A percentile compares a stretch with the other conserved stretches of the same genome.
phyloP scores from a whole-genome alignment of 345 rosid genomes.

The Raphanus sativus region DNA sequence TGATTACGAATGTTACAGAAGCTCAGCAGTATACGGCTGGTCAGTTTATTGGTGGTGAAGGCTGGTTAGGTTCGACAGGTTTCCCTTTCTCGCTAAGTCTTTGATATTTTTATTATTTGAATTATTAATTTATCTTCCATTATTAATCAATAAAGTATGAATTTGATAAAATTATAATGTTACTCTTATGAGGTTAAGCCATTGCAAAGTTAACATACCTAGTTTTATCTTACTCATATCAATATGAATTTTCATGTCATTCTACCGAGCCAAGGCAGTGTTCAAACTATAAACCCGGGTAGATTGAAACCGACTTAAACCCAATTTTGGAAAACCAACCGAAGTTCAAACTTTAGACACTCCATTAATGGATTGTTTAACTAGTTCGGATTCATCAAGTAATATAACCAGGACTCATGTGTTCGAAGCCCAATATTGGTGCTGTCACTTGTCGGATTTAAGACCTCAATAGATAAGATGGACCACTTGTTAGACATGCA shows the following conservation, averaged over 20 bases:
- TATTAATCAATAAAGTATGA: not conserved
- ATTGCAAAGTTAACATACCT: not conserved
- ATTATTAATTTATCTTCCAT: not conserved
- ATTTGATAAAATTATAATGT: not conserved
- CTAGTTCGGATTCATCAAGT: not conserved
- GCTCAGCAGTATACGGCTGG: constrained; percentile 51
- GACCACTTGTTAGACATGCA: constrained; percentile 23
- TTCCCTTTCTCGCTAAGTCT: constrained; percentile 63
- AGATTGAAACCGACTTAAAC: not conserved
- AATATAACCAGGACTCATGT: not conserved
- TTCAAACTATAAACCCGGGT: not conserved
- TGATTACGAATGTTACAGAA: constrained; percentile 41
- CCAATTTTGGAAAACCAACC: not conserved
- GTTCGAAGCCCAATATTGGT: constrained; percentile 3
- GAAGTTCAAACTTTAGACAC: not conserved
- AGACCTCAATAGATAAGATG: constrained; percentile 18
- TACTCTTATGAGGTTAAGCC: not conserved
- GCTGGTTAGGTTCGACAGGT: constrained; percentile 63
- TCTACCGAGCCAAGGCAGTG: not conserved
- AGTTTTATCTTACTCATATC: not conserved
- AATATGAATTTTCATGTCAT: not conserved
- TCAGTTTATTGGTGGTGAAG: constrained; percentile 54
- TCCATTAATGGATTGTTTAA: not conserved
- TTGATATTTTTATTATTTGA: constrained; percentile 8
- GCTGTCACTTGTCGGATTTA: constrained; percentile 8